Conservation (phyloP, 176 grass and related monocot genomes). For the Elymus sibiricus region DNA sequence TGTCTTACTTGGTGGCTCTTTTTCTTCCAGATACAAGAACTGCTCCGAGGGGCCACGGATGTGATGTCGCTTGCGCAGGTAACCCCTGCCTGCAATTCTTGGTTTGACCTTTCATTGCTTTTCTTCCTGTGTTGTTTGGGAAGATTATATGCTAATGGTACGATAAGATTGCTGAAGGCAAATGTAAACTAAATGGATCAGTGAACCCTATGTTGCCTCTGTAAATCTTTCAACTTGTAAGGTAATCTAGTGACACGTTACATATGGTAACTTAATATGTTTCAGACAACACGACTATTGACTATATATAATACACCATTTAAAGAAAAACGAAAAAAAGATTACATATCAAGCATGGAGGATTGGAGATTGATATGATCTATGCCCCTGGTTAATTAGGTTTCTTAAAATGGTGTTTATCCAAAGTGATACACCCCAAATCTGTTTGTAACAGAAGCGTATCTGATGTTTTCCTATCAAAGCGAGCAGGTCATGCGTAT, state of each 20-base stretch:
- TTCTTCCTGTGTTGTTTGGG: background rate
- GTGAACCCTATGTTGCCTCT: background rate
- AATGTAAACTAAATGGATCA: background rate
- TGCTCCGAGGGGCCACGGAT: conserved; percentile 56
- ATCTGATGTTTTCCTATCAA: background rate
- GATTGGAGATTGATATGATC: background rate
- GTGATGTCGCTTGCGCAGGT: conserved; percentile 94
- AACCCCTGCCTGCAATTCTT: background rate
- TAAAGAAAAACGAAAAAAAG: background rate
- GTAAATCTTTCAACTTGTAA: background rate
- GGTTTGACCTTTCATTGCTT: background rate
- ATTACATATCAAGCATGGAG: background rate
- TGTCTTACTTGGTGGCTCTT: background rate
- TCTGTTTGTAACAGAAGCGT: background rate
- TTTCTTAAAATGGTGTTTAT: background rate
- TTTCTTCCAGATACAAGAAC: conserved; percentile 63
- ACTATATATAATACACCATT: background rate
- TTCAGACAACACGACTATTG: background rate
- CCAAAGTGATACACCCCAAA: background rate
- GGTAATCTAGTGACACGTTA: background rate
- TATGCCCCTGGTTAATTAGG: background rate
- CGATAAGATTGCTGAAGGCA: background rate
- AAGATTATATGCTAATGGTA: background rate
- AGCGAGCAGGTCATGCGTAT: background rate
- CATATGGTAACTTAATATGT: background rate